These are phyloP conservation scores for Lignosus rhinocerotis DNA, from an alignment of 1,284 basidiomycete species.

Conservation along the genomic window DNA sequence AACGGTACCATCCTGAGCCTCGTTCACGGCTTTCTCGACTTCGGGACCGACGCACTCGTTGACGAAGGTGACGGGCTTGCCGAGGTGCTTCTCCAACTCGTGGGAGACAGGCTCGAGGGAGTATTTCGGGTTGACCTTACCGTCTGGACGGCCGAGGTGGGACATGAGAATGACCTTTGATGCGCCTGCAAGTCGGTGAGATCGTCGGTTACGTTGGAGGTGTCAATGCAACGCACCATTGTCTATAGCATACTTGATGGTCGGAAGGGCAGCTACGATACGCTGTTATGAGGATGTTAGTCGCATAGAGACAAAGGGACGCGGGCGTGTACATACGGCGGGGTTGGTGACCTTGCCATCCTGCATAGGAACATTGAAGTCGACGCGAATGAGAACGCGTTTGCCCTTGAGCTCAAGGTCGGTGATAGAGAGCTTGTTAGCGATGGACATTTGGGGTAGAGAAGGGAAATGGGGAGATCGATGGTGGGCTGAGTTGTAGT, in stretches of 20 bases:
- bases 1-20: constrained; percentile 75
- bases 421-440: constrained; percentile 91
- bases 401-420: constrained; percentile 90
- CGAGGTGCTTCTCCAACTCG: constrained; percentile 74
- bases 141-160: constrained; percentile 96
- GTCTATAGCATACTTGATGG: constrained; percentile 93
- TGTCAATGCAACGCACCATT: constrained; percentile 54
- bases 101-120: constrained; percentile 86
- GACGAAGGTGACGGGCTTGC: constrained; percentile 79
- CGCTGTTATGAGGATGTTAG: constrained; percentile 53
- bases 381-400: constrained; percentile 94
- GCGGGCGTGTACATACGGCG: constrained; percentile 60
- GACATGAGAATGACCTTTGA: constrained; percentile 93
- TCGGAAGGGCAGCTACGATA: constrained; percentile 95
- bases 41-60: constrained; percentile 86
- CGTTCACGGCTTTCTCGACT: constrained; percentile 77
- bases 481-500: constrained; percentile 11
- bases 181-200: constrained; percentile 57
- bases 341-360: constrained; percentile 94
- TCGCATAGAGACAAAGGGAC: constrained; percentile 6
- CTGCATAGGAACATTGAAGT: constrained; percentile 97
- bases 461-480: constrained; percentile 12
- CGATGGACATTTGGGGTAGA: constrained; percentile 81
- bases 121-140: constrained; percentile 88
- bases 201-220: constrained; percentile 11